A percentile compares a stretch with the other conserved stretches of the same genome.
These are phyloP conservation scores for Scheffersomyces insectosa DNA, from an alignment of 1,139 yeast species.

Conservation along the genomic window DNA sequence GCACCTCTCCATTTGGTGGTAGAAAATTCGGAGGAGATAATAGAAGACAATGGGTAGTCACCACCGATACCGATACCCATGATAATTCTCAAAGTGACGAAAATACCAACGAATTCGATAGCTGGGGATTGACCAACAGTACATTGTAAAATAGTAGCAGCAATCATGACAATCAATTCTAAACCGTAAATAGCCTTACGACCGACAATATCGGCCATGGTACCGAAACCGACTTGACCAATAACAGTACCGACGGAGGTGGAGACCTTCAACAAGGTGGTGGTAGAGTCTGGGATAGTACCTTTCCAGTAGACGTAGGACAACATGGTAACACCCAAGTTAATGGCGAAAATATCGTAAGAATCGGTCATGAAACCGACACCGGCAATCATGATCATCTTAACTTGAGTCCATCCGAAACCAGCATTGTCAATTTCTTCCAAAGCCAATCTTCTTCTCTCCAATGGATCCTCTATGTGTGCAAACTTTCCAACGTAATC, in stretches of 20 bases:
- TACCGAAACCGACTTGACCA: slow-evolving; percentile 88
- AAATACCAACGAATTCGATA: slow-evolving; percentile 67
- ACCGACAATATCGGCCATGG: slow-evolving; percentile 81
- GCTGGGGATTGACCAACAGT: slow-evolving; percentile 68
- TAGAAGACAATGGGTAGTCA: slow-evolving; percentile 96
- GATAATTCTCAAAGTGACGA: slow-evolving; percentile 73
- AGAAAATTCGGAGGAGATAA: slow-evolving; percentile 84
- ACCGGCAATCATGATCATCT: slow-evolving; percentile 89
- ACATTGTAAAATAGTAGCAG: slow-evolving; percentile 79
- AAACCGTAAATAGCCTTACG: slow-evolving; percentile 86
- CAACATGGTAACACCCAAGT: slow-evolving; percentile 76
- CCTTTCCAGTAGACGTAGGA: slow-evolving; percentile 69
- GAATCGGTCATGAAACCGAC: slow-evolving; percentile 93
- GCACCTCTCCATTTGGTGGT: slow-evolving; percentile 97
- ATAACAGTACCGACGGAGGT: slow-evolving; percentile 93
- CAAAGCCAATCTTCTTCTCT: slow-evolving; percentile 85
- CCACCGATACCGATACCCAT: slow-evolving; percentile 99
- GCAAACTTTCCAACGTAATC: slow-evolving; percentile 82
- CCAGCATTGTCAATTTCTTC: slow-evolving; percentile 84
- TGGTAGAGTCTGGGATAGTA: slow-evolving; percentile 64
- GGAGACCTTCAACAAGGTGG: slow-evolving; percentile 77
- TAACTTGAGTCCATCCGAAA: slow-evolving; percentile 86
- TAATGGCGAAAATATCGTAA: slow-evolving; percentile 88
- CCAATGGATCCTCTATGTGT: slow-evolving; percentile 82
- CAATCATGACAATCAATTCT: slow-evolving; percentile 80